Percentiles rank a stretch among this genome's conserved stretches.
Conservation (phyloP, 2,329 filamentous ascomycete genomes). For the Neofusicoccum cordaticola region DNA sequence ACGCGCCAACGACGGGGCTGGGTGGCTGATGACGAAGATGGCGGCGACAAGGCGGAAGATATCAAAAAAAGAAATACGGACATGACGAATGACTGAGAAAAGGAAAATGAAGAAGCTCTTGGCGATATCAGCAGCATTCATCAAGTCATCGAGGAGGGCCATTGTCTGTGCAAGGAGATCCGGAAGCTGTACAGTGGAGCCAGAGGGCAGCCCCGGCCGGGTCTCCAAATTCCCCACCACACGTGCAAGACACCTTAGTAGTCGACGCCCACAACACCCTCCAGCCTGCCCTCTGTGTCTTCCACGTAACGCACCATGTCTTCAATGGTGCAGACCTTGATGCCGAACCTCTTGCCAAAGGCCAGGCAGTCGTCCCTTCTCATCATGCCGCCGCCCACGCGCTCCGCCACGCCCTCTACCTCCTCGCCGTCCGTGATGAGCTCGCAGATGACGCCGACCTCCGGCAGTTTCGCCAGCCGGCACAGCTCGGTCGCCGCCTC, state of each 20-base stretch:
- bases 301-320: constrained; percentile 79
- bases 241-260: constrained; percentile 18
- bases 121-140: too few relatives aligned
- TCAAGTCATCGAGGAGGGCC: background rate
- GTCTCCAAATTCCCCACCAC: too few relatives aligned
- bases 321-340: constrained; percentile 94
- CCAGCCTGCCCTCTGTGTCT: constrained; percentile 61
- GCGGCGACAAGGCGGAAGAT: background rate
- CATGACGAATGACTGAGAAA: background rate
- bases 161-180: background rate
- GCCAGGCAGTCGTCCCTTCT: constrained; percentile 79
- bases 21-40: background rate
- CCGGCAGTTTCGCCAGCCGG: constrained; percentile 71
- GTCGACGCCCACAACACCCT: constrained; percentile 21
- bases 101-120: background rate
- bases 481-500: constrained; percentile 93
- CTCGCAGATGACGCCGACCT: constrained; percentile 84
- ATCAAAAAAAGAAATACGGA: background rate
- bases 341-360: constrained; percentile 83
- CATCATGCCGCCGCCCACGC: constrained; percentile 80
- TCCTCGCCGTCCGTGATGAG: constrained; percentile 81
- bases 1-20: background rate
- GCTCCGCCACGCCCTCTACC: constrained; percentile 65
- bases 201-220: background rate
- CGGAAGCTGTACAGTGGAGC: background rate